Evolutionary conservation across 192 early-diverging fungal genomes (phyloP).

Genomic region (Chytriomyces hyalinus): DNA sequence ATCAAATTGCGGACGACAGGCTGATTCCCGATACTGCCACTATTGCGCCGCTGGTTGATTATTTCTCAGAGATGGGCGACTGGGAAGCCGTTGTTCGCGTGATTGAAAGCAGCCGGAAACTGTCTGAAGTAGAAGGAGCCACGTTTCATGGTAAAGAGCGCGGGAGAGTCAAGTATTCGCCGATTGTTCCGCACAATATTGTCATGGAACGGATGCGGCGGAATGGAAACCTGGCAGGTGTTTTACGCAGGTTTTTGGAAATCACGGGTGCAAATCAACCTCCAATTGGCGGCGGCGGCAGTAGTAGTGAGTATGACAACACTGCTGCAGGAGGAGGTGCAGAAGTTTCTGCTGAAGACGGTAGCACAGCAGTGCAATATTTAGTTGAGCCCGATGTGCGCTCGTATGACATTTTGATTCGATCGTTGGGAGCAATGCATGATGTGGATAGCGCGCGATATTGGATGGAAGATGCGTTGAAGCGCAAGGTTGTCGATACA

Average conservation of each 20-base stretch:
- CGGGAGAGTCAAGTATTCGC: constrained; percentile 9
- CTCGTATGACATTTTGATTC: constrained; percentile 32
- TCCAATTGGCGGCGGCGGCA: background rate
- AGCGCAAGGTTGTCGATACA: constrained; percentile 2
- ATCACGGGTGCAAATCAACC: background rate
- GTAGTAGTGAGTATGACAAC: background rate
- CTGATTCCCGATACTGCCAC: constrained; percentile 30
- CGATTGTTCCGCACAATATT: constrained; percentile 22
- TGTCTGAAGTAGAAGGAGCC: constrained; percentile 4
- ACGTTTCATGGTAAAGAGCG: constrained; percentile 13
- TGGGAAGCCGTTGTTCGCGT: constrained; percentile 16
- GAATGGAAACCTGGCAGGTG: constrained; percentile 22
- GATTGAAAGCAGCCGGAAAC: constrained; percentile 6
- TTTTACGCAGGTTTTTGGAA: constrained; percentile 22
- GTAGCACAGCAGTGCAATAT: background rate
- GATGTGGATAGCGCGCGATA: constrained; percentile 14
- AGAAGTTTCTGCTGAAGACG: background rate
- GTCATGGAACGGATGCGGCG: constrained; percentile 23
- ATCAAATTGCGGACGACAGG: constrained; percentile 29
- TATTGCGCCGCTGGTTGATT: constrained; percentile 11
- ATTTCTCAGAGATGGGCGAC: constrained; percentile 7
- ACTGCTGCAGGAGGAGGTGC: background rate
- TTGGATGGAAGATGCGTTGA: constrained; percentile 21
- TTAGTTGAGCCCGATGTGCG: constrained; percentile 1
- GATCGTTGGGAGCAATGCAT: constrained; percentile 4